Evolutionary conservation across 495 filamentous ascomycete species (phyloP), one percentile per base, ranked within the genome.

Genomic region (Penicillium macrosclerotiorum): DNA sequence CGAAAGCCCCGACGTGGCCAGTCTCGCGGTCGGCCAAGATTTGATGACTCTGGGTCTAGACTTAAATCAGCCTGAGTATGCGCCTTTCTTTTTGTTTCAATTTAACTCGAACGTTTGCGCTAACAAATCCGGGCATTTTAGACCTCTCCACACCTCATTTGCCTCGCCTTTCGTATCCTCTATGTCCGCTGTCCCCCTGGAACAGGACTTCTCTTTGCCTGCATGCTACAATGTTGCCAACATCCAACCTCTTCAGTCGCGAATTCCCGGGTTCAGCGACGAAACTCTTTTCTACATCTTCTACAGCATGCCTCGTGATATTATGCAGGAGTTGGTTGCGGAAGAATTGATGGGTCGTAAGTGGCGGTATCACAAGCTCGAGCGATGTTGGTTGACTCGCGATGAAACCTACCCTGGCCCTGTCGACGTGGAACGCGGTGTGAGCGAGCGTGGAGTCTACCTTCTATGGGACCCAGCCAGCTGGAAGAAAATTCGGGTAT

Each of bases 251-350:
- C 73, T 95, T 14, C 80, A 88, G 34, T 78, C 81, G 39, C 87
- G 91, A 51, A 86, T 95, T 34, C 72, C 76, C 12, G 86, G 82
- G 41, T 94, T 96, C 70, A 86, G 85, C 50, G 89, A 95, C 46
- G 91, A 96, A 62, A 94, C 90, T 0, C 74, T 96, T 42, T 90
- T 96, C 63, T 90, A 85, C 72, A 93, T 96, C 50, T 96, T 96
- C 74, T 96, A 95, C 71, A 89, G 84, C 67, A 86, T 87, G 67
- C 88, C 90, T 2, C 72, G 82, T 24, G 90, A 95, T 59, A 75
- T 87, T 47, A 80, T 90, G 67, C 91, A 96, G 65, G 86, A 94
- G 50, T 65, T 89, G 48, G 91, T 87, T 8, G 89, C 89, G 2
- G 72, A 80, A 29, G 90, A 96, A 63, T 74, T 96, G 76, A 79